Base-by-base conservation (phyloP, 306 rosid genomes). In the Quercus parvula region DNA sequence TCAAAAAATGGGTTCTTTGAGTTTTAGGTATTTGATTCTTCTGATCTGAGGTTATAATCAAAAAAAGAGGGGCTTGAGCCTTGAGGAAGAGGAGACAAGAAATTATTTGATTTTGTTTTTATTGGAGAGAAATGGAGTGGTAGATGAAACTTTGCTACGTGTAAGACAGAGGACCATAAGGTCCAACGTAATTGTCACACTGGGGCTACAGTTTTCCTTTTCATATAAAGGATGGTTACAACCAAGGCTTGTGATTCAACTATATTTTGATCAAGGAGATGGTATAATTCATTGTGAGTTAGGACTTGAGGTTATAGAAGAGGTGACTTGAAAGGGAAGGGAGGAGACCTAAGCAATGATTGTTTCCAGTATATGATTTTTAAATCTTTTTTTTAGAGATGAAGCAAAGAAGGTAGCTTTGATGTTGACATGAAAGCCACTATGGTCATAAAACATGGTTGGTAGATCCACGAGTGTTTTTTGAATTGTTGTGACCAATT, bases 401-500 rank as follows among this genome's bases (percentile, higher is more conserved):
- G 64, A 81, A 84, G 85, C 79, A 68, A 84, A 46, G 66, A 62
- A 73, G 83, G 35, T 6, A 31, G 25, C 14, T 4, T 49, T 24
- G 67, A 31, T 14, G 11, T 17, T 49, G 78, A 44, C 67, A 56
- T 9, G 69, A 74, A 27, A 25, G 63, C 75, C 49, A 78, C 33
- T 41, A 27, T 4, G 25, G 67, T 46, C 54, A 35, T 52, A 76
- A 1, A n/a, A 56, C 68, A 49, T 33, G 71, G 82, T 80, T 80
- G 87, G 85, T 84, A 56, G 77, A 70, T 57, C 81, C 33, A 70
- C 76, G 0, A 41, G 25, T 3, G n/a, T 49, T 77, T 52, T 28
- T 41, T 15, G 70, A 30, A 57, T 12, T 25, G 18, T 30, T 76
- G 4, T 27, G 30, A 5, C 38, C 12, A 63, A 63, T 63, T 28